phyloP scores from a whole-genome alignment of 2,329 filamentous ascomycete genomes.

The Penicillium brasilianum region DNA sequence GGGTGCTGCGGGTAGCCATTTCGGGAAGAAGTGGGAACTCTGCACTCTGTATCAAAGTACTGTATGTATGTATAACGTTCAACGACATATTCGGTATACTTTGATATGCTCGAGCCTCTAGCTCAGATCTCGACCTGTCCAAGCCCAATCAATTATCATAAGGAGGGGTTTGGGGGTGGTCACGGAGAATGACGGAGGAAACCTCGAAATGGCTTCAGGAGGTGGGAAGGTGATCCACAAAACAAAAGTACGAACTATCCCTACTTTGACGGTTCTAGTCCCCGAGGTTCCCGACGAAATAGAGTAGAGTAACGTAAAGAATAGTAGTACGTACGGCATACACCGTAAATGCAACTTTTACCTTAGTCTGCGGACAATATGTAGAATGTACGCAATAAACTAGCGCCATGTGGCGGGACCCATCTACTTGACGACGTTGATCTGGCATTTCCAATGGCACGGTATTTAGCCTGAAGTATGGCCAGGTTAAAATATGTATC shows the following conservation, averaged over 20 bases:
- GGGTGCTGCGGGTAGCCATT: not conserved
- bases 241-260: constrained; percentile 28
- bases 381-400: not conserved
- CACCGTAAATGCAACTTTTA: not conserved
- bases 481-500: too few species aligned
- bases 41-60: too few species aligned
- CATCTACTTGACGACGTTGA: not conserved
- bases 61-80: too few species aligned
- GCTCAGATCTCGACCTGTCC: not conserved
- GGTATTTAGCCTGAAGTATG: too few species aligned
- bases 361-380: not conserved
- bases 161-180: not conserved
- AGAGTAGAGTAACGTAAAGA: not conserved
- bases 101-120: not conserved
- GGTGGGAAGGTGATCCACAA: not conserved
- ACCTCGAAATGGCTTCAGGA: not conserved
- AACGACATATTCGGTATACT: not conserved
- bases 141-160: not conserved
- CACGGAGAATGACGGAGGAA: not conserved
- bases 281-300: constrained; percentile 8
- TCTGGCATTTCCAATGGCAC: not conserved
- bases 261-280: constrained; percentile 4
- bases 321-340: not conserved
- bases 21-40: not conserved
- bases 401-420: constrained; percentile 7